Base-by-base conservation (phyloP, 2,329 filamentous ascomycete species). In the Fusarium chuoi region DNA sequence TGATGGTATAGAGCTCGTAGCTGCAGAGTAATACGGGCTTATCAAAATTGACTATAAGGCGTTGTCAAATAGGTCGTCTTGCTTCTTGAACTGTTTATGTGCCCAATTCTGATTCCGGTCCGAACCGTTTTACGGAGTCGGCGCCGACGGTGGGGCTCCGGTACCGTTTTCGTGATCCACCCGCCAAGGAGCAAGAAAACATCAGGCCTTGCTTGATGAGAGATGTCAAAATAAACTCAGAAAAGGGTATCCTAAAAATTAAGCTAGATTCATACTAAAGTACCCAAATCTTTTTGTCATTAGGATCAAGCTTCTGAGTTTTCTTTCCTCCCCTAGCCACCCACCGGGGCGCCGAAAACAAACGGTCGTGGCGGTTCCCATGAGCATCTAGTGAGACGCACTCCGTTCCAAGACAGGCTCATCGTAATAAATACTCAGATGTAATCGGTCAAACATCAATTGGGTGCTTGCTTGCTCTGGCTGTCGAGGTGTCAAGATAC, bases 31-130 rank as follows among this genome's bases (percentile, higher is more conserved):
- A n/a, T 7, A 11, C 30, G 15, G 15, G 26, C 52, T 41, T 41
- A 5, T 55, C 12, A 9, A 5, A 30, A 0, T 17, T n/a, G 5
- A n/a, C 10, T 1, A 11, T 6, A 39, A 30, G 18, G 10, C 28
- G 7, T n/a, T n/a, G 8, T 51, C 9, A 7, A 33, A 51, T 51
- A n/a, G 12, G 12, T 33, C 14, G 22, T 6, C 15, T 33, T 51
- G 22, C 46, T n/a, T 49, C 46, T 49, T n/a, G 20, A 30, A 30
- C 10, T 30, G 28, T 49, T n/a, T 18, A 15, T 48, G 14, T 30
- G 14, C 24, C 42, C 17, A 6, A 22, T 15, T 22, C 14, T 14
- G 45, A 48, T 30, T 48, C 45, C 26, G 45, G 26, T 48, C 45
- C 20, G 26, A 11, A 17, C 20, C 26, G 20, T 30, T 33, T n/a